Conservation (phyloP, 257 asterid species). For the Nicotiana otophora region DNA sequence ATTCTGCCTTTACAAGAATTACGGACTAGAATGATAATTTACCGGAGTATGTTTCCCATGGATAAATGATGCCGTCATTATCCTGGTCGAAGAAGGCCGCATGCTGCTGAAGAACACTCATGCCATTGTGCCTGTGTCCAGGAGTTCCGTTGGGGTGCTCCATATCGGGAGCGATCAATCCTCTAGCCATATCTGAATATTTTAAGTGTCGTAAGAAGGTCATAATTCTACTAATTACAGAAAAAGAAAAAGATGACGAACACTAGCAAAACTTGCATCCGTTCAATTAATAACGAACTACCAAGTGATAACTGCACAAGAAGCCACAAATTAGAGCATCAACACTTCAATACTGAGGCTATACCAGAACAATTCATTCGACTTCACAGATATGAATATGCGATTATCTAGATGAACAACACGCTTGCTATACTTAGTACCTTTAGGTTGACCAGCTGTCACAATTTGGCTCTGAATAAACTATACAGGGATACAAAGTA, state of each 20-base stretch:
- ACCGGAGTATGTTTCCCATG: slow-evolving; percentile 60
- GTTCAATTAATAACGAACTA: not conserved
- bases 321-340: not conserved
- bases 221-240: not conserved
- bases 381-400: not conserved
- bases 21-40: not conserved
- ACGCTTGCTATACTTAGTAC: not conserved
- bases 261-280: not conserved
- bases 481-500: no score
- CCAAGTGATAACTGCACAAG: not conserved
- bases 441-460: not conserved
- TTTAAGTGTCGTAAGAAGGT: not conserved
- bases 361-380: not conserved
- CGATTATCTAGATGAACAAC: not conserved
- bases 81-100: slow-evolving; percentile 80
- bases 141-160: slow-evolving; percentile 80
- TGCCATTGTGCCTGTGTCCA: slow-evolving; percentile 45
- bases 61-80: slow-evolving; percentile 69
- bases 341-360: not conserved
- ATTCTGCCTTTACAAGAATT: not conserved
- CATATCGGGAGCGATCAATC: slow-evolving; percentile 58
- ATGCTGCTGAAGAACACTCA: slow-evolving; percentile 86
- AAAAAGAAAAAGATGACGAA: not conserved
- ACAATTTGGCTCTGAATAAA: not conserved
- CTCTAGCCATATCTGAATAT: slow-evolving; percentile 55